Evolutionary conservation across 2,329 filamentous ascomycete genomes (phyloP).

Genomic region (Penicillium sumatraense): DNA sequence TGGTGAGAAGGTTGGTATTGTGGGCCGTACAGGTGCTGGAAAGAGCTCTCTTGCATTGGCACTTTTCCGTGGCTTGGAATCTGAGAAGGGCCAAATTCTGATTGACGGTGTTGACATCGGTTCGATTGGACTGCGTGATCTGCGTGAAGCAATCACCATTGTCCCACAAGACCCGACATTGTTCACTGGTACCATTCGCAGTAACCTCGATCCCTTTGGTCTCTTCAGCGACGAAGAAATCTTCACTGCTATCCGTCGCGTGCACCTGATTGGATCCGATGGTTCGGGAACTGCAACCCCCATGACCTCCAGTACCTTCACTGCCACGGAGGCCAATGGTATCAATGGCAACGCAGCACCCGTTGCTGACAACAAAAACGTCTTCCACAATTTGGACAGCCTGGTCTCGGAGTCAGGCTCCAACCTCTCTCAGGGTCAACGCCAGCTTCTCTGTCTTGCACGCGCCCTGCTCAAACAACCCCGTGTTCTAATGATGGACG

Average conservation of each 20-base stretch:
- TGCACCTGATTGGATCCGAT: conserved; percentile 73
- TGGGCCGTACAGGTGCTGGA: conserved; percentile 91
- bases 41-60: conserved; percentile 95
- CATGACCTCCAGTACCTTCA: conserved; percentile 32
- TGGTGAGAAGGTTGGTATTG: conserved; percentile 92
- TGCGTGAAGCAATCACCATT: conserved; percentile 93
- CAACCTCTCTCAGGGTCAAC: conserved; percentile 94
- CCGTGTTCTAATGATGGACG: conserved; percentile 97
- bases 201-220: conserved; percentile 90
- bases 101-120: conserved; percentile 93
- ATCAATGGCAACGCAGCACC: conserved; percentile 22
- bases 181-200: conserved; percentile 89
- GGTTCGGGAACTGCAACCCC: conserved; percentile 43
- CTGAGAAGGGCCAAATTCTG: conserved; percentile 84
- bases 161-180: conserved; percentile 94
- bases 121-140: conserved; percentile 85
- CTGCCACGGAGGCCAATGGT: conserved; percentile 31
- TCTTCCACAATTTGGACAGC: conserved; percentile 86
- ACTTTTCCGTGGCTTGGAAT: conserved; percentile 90
- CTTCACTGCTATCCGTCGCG: conserved; percentile 81
- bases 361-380: conserved; percentile 80
- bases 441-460: conserved; percentile 91
- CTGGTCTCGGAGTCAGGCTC: conserved; percentile 86
- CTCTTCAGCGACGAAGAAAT: conserved; percentile 89
- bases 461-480: conserved; percentile 89